A percentile compares a stretch with the other conserved stretches of the same genome.
phyloP scores from a whole-genome alignment of 257 asterid genomes.

The Perilla frutescens region DNA sequence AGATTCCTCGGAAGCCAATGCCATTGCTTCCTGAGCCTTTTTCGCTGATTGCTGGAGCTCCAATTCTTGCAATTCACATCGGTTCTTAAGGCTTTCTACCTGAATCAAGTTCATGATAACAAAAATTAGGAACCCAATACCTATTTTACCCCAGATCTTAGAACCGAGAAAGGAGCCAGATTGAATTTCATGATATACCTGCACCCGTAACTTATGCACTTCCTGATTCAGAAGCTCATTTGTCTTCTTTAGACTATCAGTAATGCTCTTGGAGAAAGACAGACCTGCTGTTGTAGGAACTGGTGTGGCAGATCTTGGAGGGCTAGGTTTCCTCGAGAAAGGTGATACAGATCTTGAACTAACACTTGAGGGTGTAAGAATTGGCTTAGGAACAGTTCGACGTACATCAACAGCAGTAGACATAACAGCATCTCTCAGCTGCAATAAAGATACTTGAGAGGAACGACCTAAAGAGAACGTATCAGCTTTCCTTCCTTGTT shows the following conservation, averaged over 20 bases:
- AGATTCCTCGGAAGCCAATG: conserved; percentile 86
- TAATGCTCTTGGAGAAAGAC: conserved; percentile 75
- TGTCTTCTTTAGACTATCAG: conserved; percentile 86
- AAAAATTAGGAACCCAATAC: conserved; percentile 11
- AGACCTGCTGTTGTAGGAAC: conserved; percentile 91
- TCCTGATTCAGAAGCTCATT: conserved; percentile 86
- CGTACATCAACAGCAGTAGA: conserved; percentile 58
- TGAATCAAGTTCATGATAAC: conserved; percentile 39
- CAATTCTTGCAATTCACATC: conserved; percentile 75
- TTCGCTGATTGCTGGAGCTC: conserved; percentile 78
- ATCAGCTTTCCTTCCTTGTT: conserved; percentile 84
- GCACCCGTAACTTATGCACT: conserved; percentile 77
- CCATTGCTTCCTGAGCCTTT: conserved; percentile 84
- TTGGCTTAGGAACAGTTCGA: conserved; percentile 68
- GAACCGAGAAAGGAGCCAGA: conserved; percentile 12
- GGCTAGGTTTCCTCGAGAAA: conserved; percentile 86
- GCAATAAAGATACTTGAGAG: conserved; percentile 73
- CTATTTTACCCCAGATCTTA: conserved; percentile 1
- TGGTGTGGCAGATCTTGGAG: conserved; percentile 92
- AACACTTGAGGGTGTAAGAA: conserved; percentile 61
- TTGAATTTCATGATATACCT: conserved; percentile 52
- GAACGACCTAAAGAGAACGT: conserved; percentile 74
- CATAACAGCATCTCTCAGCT: conserved; percentile 69
- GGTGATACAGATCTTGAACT: conserved; percentile 93
- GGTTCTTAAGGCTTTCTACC: conserved; percentile 72